Base-by-base conservation (phyloP, 306 rosid genomes). In the Quercus variabilis region DNA sequence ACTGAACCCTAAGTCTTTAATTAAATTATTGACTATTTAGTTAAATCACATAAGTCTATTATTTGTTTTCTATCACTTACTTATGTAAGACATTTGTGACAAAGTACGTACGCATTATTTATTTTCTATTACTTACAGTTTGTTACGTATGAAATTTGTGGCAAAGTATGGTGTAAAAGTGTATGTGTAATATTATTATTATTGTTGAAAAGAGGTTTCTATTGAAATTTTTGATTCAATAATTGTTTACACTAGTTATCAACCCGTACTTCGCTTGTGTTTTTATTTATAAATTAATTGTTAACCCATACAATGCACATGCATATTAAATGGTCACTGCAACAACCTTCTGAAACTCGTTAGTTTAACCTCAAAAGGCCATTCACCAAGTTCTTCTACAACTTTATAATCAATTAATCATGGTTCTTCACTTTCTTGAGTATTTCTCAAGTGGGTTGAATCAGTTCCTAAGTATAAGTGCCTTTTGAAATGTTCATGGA, bases 371-470 rank as follows among this genome's bases (percentile, higher is more conserved):
- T 88, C 95, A 3, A 74, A 88, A 4, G 71, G 70, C 87, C 81
- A 83, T 90, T 78, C 85, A 83, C 72, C 88, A 81, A 78, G 82
- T 90, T 11, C 89, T 94, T 30, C 75, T 88, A 23, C 88, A 83
- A 13, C 93, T 79, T 75, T 54, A 86, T 79, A 46, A 46, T 10
- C 13, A 46, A 46, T 9, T 46, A 82, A 81, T 80, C 80, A 70
- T 55, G 85, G 85, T 7, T 90, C 87, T 54, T 84, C 86, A 11
- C 79, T 74, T 74, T 77, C 90, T 62, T 86, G 89, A 77, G 73
- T 78, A 52, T 92, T 94, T 85, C 91, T 88, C 97, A 90, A 87
- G 69, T 94, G 97, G 97, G 81, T 80, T n/a, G 85, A 87, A 33
- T 87, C 86, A 6, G 55, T 75, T 41, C 88, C 94, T 58, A 75